A percentile compares a stretch with the other conserved stretches of the same genome.
These are phyloP conservation scores for Ogataea paradorogensis DNA, from an alignment of 805 yeast species.

Conservation along the genomic window DNA sequence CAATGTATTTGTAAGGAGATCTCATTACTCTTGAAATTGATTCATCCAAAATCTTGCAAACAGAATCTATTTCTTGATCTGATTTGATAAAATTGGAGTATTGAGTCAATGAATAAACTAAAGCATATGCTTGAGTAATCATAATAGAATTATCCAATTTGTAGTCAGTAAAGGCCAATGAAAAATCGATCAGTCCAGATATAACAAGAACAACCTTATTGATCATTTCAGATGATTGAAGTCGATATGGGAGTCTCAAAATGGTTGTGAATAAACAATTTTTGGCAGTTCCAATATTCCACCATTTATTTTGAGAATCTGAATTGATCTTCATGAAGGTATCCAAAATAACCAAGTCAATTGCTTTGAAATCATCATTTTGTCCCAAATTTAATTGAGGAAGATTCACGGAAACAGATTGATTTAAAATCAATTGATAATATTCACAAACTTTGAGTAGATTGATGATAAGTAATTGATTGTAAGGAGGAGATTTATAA, in stretches of 20 bases:
- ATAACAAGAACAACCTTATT: conserved; percentile 50
- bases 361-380: conserved; percentile 38
- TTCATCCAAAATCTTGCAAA: conserved; percentile 75
- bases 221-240: conserved; percentile 20
- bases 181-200: conserved; percentile 45
- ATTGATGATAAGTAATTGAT: conserved; percentile 48
- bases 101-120: conserved; percentile 46
- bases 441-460: conserved; percentile 38
- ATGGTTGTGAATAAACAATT: conserved; percentile 68
- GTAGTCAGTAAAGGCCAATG: conserved; percentile 48
- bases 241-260: conserved; percentile 43
- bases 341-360: conserved; percentile 58
- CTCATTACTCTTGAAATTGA: conserved; percentile 65
- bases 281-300: conserved; percentile 51
- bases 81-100: conserved; percentile 15
- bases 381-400: conserved; percentile 28
- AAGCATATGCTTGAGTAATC: conserved; percentile 53
- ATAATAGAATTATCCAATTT: conserved; percentile 33
- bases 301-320: conserved; percentile 63
- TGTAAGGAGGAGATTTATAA: conserved; percentile 34
- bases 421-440: conserved; percentile 23
- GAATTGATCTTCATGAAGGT: conserved; percentile 61
- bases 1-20: conserved; percentile 84
- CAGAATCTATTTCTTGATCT: conserved; percentile 25
- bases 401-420: conserved; percentile 18